These are phyloP conservation scores for Lepidium aucheri DNA, from an alignment of 345 rosid genomes.

Conservation along the genomic window DNA sequence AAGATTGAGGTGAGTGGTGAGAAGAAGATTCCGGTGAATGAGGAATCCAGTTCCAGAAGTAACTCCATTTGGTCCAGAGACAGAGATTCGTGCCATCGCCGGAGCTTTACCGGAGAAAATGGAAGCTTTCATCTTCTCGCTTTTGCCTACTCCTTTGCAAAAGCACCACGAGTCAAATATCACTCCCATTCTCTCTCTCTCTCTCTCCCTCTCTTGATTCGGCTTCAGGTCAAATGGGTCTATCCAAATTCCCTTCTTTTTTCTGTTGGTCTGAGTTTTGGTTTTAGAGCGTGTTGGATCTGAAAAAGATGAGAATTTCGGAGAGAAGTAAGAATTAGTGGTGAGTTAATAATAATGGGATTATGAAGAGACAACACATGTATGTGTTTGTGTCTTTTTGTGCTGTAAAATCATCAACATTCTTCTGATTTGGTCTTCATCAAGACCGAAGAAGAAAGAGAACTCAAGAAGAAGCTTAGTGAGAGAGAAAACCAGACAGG, in stretches of 20 bases:
- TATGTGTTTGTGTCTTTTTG: constrained; percentile 18
- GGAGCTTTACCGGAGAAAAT: constrained; percentile 52
- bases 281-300: constrained; percentile 28
- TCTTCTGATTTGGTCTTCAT: constrained; percentile 12
- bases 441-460: constrained; percentile 18
- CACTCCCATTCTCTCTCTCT: constrained; percentile 46
- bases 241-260: not conserved
- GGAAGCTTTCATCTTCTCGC: constrained; percentile 79
- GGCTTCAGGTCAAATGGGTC: constrained; percentile 5
- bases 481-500: constrained; percentile 30
- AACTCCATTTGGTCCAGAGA: constrained; percentile 30
- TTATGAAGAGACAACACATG: constrained; percentile 29
- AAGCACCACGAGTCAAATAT: constrained; percentile 77
- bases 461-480: not conserved
- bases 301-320: constrained; percentile 23
- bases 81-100: constrained; percentile 54
- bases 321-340: constrained; percentile 13
- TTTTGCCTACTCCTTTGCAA: constrained; percentile 84
- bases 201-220: not conserved
- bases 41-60: constrained; percentile 65
- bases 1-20: constrained; percentile 73
- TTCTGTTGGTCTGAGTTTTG: not conserved
- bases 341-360: constrained; percentile 11
- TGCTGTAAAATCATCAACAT: constrained; percentile 19
- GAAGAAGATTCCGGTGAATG: constrained; percentile 80